Evolutionary conservation across 129 eudicot genomes (phyloP).

Genomic region (Cynara cardunculus): DNA sequence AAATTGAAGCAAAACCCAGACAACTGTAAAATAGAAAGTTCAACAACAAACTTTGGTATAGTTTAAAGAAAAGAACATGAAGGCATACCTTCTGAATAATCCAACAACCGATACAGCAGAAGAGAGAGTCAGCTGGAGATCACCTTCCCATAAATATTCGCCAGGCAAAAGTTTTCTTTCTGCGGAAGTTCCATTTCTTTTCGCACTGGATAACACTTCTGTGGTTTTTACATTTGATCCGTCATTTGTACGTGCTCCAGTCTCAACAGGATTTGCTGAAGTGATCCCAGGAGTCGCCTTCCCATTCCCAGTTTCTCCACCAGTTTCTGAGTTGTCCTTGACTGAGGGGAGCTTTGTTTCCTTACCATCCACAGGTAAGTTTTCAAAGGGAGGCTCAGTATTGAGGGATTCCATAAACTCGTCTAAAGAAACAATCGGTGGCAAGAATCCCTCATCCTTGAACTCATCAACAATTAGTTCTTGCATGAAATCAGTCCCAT

Average conservation of each 20-base stretch:
- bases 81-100: conserved; percentile 55
- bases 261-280: conserved; percentile 23
- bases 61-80: neutral
- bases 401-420: conserved; percentile 86
- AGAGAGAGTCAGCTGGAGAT: conserved; percentile 51
- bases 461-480: conserved; percentile 79
- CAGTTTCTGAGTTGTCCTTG: conserved; percentile 26
- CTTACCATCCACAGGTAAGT: conserved; percentile 42
- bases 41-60: neutral
- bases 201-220: conserved; percentile 16
- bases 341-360: conserved; percentile 10
- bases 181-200: conserved; percentile 17
- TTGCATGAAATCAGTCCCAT: conserved; percentile 76
- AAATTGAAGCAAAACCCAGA: neutral
- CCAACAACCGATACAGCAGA: conserved; percentile 57
- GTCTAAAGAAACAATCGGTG: conserved; percentile 76
- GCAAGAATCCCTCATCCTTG: conserved; percentile 73
- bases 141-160: conserved; percentile 67
- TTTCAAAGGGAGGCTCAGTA: conserved; percentile 76
- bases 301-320: conserved; percentile 17
- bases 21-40: neutral
- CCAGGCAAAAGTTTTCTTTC: conserved; percentile 25
- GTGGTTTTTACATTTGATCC: conserved; percentile 5
- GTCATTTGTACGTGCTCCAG: conserved; percentile 9
- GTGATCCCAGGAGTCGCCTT: conserved; percentile 7